Percentiles rank a stretch among this genome's conserved stretches.
Evolutionary conservation across 345 rosid genomes (phyloP).

Genomic region (Citrus unshiu): DNA sequence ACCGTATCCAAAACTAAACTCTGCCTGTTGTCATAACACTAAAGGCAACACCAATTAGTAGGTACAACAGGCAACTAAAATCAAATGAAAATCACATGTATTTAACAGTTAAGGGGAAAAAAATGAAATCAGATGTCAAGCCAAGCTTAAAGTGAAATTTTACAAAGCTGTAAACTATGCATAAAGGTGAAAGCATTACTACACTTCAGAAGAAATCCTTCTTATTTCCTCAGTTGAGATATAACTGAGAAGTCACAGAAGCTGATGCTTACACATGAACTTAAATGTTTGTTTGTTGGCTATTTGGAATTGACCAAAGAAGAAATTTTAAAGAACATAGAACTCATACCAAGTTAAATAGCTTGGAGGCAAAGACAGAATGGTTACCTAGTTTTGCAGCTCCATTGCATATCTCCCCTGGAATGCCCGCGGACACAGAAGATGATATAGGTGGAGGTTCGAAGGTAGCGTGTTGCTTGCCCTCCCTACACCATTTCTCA

Average conservation of each 20-base stretch:
- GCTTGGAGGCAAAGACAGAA: neutral
- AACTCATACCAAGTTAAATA: neutral
- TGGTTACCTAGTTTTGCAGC: conserved; percentile 8
- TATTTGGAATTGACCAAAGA: neutral
- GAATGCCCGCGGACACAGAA: neutral
- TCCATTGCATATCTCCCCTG: conserved; percentile 15
- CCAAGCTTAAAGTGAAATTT: neutral
- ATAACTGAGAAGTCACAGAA: neutral
- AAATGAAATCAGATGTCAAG: neutral
- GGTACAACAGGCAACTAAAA: neutral
- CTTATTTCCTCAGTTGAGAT: neutral
- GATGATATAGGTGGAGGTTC: neutral
- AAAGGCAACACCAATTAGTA: neutral
- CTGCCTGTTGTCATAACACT: neutral
- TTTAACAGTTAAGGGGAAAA: neutral
- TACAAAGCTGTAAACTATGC: neutral
- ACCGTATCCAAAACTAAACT: neutral
- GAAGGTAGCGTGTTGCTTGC: neutral
- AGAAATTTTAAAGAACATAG: neutral
- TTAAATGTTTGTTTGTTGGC: neutral
- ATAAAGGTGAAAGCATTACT: neutral
- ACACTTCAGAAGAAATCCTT: neutral
- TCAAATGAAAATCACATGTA: neutral
- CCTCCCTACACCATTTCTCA: conserved; percentile 11
- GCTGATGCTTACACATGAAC: neutral